Evolutionary conservation across 345 rosid species (phyloP), one percentile per base, ranked within the genome.

Genomic region (Eucalyptus rudis): DNA sequence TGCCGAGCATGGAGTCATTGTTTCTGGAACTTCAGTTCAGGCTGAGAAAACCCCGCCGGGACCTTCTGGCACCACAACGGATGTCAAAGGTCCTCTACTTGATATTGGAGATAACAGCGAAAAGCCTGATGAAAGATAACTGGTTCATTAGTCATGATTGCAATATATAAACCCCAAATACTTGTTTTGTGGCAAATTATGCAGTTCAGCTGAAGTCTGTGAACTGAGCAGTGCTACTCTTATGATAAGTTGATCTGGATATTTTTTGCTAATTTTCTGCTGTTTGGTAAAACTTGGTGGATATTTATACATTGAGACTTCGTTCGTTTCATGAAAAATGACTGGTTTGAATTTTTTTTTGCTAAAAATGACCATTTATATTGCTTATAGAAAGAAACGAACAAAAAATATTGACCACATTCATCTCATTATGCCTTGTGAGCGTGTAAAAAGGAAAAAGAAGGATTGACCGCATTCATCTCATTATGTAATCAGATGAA

Each of bases 1-100:
- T 88, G 96, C 96, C 87, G 97, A 93, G 92, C 97, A 98, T 89
- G 99, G 96, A 92, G 91, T 96, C 89, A 91, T 98, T 90, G 92
- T 98, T 91, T 95, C 98, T 33, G 97, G 97, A 91, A 92, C 91
- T 90, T 86, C 94, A 92, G 88, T 51, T 90, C 92, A 86, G 88
- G 83, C 89, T 5, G 95, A 92, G 89, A 93, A 95, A 89, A 93
- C 95, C 88, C 95, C 92, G 91, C 89, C 93, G 56, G 94, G 92
- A 90, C 86, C 97, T 87, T 92, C 92, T 89, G 94, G 92, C 87
- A 93, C 96, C 87, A 95, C 90, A 49, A 93, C 93, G 40, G 94
- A 94, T 88, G 96, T 93, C 59, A 92, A 89, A 89, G 92, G 95
- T 90, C 99, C 97, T 54, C 92, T 97, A 87, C 94, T 96, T 92